Evolutionary conservation across 2,329 filamentous ascomycete species (phyloP), one percentile per base, ranked within the genome.

Genomic region (Cytospora leucostoma): DNA sequence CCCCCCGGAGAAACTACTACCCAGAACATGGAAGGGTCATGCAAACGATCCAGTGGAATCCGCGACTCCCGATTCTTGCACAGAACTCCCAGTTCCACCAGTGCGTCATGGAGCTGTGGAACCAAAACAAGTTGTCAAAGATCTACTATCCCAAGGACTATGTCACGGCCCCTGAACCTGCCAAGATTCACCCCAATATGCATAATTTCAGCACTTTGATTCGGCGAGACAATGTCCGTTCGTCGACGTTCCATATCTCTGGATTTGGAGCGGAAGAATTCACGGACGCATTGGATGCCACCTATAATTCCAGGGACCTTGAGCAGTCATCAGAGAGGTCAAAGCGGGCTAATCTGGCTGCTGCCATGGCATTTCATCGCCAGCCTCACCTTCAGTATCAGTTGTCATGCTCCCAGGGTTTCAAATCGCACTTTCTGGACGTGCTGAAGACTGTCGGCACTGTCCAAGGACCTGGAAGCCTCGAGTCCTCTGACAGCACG

Each of bases 41-140:
- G 82, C 80, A 87, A 60, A 73, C 54, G 0, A 74, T 83, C 3
- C 1, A 15, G 0, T 87, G 83, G 84, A 59, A 68, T 0, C 0
- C 62, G 0, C n/a, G 58, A 0, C 68, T 85, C 0, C 73, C 75
- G 1, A 75, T 73, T 6, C 66, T 81, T 1, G 70, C 79, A 0
- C 83, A 86, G 59, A 76, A 85, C 60, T 74, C 74, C 0, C 68
- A 69, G 0, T 82, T 83, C 50, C 72, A 72, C 44, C 65, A 68
- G 2, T 56, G 67, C 7, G 79, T 81, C 0, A 47, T 67, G 6
- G 66, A 61, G 0, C 75, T 84, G 17, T 70, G 80, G 6, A 34
- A 70, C 2, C 72, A 79, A 61, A 72, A 74, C 1, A 62, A 59
- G 32, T 60, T 63, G 2, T 68, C 70, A 2, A 54, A 67, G 15